Base-by-base conservation (phyloP, 805 yeast genomes). In the Cyberlindnera amylophila region DNA sequence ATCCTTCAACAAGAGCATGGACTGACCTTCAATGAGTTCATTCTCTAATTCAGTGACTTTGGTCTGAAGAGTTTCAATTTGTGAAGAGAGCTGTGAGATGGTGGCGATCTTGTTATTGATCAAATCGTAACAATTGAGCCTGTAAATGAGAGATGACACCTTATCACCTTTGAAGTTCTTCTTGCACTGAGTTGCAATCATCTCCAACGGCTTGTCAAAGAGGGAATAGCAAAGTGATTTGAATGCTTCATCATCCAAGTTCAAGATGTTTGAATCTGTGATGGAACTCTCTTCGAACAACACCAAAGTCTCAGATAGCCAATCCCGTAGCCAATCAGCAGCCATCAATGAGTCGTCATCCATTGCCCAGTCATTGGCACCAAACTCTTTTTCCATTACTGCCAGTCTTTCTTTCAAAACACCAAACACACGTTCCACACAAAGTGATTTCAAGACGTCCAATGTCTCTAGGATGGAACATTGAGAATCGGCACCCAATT, bases 241-340 rank as follows among this genome's bases (percentile, higher is more conserved):
- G 40, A 70, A 62, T 14, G 64, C 63, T 0, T 62, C 64, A 1
- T 54, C 55, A 4, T 65, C 50, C 28, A 78, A 56, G 19, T 67
- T 67, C 49, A 82, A 55, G 8, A 80, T 38, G 10, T 53, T 23
- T 15, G 37, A 27, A 3, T 24, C 36, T 33, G 30, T 23, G n/a
- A 13, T 17, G 3, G 34, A 19, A 7, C 23, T 29, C 15, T 45
- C 45, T 45, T 54, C 44, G 50, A 66, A 71, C 2, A 86, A 61
- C 1, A 78, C 77, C 43, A 82, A 67, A 23, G 84, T 66, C 13
- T 78, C 82, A 0, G 77, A 66, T 36, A 83, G 71, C 51, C 82
- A 79, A n/a, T 77, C 82, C 37, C 75, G 67, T 17, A 86, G 64
- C 89, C 95, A 90, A 46, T 86, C 95, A 0, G 97, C 96, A 4